Evolutionary conservation across 345 rosid species (phyloP).

Genomic region (Carallia pectinifolia): DNA sequence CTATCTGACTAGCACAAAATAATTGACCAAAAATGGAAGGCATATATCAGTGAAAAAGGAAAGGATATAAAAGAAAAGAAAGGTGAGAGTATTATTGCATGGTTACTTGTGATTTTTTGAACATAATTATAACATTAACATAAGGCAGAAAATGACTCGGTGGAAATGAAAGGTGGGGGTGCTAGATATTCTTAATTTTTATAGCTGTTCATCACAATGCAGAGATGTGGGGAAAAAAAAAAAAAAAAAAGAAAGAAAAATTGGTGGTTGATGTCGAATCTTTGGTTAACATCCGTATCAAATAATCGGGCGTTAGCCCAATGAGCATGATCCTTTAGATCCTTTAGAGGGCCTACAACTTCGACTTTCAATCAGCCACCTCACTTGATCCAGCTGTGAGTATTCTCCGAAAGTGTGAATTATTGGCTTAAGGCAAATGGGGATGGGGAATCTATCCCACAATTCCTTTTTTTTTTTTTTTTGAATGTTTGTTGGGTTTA

Average conservation of each 20-base stretch:
- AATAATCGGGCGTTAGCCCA: not conserved
- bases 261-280: not conserved
- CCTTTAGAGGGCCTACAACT: not conserved
- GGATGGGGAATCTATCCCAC: not conserved
- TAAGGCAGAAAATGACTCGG: constrained; percentile 16
- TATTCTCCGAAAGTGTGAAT: not conserved
- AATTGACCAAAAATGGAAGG: not conserved
- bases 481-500: too few species aligned
- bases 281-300: not conserved
- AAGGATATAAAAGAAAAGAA: too few species aligned
- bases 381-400: not conserved
- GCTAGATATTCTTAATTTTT: not conserved
- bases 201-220: not conserved
- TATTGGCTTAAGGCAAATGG: not conserved
- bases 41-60: not conserved
- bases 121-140: not conserved
- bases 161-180: not conserved
- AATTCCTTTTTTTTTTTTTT: too few species aligned
- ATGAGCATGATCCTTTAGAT: not conserved
- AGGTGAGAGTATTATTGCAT: too few species aligned
- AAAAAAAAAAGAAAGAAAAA: too few species aligned
- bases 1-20: not conserved
- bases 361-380: not conserved
- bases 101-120: constrained; percentile 12
- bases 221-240: not conserved